Evolutionary conservation across 768 basidiomycete species (phyloP).

Genomic region (Boletus subcaerulescens): DNA sequence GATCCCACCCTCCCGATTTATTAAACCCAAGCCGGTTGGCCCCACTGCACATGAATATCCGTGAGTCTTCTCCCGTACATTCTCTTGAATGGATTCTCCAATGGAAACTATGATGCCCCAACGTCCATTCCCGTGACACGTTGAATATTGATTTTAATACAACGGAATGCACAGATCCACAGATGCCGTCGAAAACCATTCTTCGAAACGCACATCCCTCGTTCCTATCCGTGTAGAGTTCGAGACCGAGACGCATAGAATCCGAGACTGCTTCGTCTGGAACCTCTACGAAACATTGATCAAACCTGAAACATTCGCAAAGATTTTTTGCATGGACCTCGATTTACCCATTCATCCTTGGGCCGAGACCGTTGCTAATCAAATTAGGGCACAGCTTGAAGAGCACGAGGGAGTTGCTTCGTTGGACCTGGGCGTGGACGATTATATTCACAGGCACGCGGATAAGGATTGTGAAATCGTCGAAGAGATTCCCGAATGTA

Average conservation of each 20-base stretch:
- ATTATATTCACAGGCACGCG: conserved; percentile 14
- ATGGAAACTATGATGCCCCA: conserved; percentile 2
- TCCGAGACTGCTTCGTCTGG: conserved; percentile 96
- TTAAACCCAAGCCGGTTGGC: conserved; percentile 56
- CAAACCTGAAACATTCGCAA: conserved; percentile 82
- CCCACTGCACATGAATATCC: conserved; percentile 68
- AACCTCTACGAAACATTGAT: conserved; percentile 87
- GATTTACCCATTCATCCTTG: conserved; percentile 67
- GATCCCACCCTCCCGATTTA: conserved; percentile 77
- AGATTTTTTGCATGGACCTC: conserved; percentile 84
- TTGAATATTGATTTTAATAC: conserved; percentile 19
- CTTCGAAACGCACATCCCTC: conserved; percentile 51
- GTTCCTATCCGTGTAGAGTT: conserved; percentile 95
- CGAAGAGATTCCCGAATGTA: conserved; percentile 71
- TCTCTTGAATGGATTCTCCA: conserved; percentile 1
- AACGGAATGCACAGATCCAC: conserved; percentile 45
- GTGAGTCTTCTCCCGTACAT: conserved; percentile 48
- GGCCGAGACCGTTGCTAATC: conserved; percentile 75
- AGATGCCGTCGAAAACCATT: conserved; percentile 63
- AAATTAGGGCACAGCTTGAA: conserved; percentile 89
- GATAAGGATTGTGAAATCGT: conserved; percentile 42
- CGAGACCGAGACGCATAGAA: conserved; percentile 85
- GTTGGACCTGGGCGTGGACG: conserved; percentile 61
- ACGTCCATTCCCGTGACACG: conserved; percentile 19
- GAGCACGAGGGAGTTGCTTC: conserved; percentile 82